Base-by-base conservation (phyloP, 1,284 basidiomycete genomes). In the Pholiota adiposa region DNA sequence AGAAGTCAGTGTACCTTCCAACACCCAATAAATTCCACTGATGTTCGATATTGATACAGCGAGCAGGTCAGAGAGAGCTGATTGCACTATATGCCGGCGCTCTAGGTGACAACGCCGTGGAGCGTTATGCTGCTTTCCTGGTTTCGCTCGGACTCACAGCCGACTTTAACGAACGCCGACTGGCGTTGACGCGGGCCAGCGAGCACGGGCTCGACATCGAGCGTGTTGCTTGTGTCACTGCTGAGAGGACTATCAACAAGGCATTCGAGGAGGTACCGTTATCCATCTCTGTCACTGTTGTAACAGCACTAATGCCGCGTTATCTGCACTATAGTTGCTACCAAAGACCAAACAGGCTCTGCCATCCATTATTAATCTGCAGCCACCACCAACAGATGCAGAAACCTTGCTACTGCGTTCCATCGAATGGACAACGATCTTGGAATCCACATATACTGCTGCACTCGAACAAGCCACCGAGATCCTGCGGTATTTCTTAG, bases 41-140 rank as follows among this genome's bases (percentile, higher is more conserved):
- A 46, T 29, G 18, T 52, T 8, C 59, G 19, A 34, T 38, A 51
- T 2, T 62, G 6, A 44, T 29, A 34, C 54, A 93, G 85, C 78
- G 79, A 54, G 89, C 89, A n/a, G 91, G 90, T 5, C 87, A 96
- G 70, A 85, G 93, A 33, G 84, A 90, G 48, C 83, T 98, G 12
- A 95, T 99, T 12, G 96, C 96, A 0, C 87, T 97, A 80, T 99
- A 99, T 71, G 94, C 96, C 1, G 88, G 93, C 44, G 93, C 93
- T 40, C 78, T 99, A 19, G 92, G 95, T n/a, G 89, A 93, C 61
- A 94, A 92, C 65, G 96, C 96, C 4, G 89, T 97, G 50, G 91
- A 95, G 67, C 91, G 94, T 48, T 99, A 98, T 69, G 96, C 96
- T 0, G 79, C 90, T 66, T 98, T 96, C 86, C 81, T 99, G 31